Percentiles rank a stretch among this genome's conserved stretches.
Conservation (phyloP, 345 rosid genomes). For the Conringia planisiliqua region DNA sequence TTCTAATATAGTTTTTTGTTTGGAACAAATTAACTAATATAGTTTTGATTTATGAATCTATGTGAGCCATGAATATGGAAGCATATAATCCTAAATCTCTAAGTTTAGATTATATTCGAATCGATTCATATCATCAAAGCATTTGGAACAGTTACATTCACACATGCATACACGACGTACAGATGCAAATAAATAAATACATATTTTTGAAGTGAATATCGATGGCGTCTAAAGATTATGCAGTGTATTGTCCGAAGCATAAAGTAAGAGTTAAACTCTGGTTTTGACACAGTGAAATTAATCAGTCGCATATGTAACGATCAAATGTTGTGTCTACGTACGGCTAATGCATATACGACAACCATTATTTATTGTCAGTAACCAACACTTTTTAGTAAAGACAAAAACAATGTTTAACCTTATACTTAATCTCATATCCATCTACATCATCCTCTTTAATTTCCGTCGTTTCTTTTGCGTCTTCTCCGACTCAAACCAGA, state of each 20-base stretch:
- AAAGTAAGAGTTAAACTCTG: not conserved
- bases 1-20: not conserved
- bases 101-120: conserved; percentile 8
- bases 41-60: conserved; percentile 2
- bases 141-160: not conserved
- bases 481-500: not conserved
- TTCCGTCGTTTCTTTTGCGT: too few species aligned
- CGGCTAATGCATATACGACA: not conserved
- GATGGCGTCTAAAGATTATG: not conserved
- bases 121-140: not conserved
- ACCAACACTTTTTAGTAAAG: not conserved
- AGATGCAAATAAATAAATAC: not conserved
- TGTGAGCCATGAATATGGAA: conserved; percentile 5
- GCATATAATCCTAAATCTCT: conserved; percentile 6
- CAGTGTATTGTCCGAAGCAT: not conserved
- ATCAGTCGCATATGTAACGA: not conserved
- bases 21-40: too few species aligned
- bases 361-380: not conserved
- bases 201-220: not conserved
- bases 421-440: not conserved
- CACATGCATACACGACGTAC: not conserved
- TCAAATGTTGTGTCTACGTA: not conserved
- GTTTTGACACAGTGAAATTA: not conserved
- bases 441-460: too few species aligned
- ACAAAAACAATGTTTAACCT: not conserved